These are phyloP conservation scores for Amaranthus palmeri DNA, from an alignment of 148 eudicot species.

Conservation along the genomic window DNA sequence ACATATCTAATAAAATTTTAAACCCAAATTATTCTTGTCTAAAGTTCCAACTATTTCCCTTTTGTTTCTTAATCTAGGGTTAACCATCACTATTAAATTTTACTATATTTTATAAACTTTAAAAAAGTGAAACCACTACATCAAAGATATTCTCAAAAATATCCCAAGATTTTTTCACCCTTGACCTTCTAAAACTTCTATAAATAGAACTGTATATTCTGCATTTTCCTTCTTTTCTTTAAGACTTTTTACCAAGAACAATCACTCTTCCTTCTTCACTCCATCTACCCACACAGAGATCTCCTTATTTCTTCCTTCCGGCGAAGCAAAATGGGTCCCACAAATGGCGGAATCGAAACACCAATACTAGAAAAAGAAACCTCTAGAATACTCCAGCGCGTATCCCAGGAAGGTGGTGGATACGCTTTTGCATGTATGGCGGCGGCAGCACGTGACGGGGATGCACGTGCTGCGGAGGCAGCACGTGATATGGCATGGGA, in stretches of 20 bases:
- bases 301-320: neutral
- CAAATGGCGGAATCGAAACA: slow-evolving; percentile 29
- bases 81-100: neutral
- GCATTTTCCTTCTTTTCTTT: no score
- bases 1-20: no score
- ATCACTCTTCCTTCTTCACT: neutral
- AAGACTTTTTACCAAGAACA: no score
- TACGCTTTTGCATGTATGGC: slow-evolving; percentile 63
- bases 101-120: neutral
- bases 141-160: slow-evolving; percentile 19
- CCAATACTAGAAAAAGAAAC: slow-evolving; percentile 42
- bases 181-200: neutral
- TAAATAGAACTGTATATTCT: neutral
- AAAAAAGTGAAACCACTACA: neutral
- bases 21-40: no score
- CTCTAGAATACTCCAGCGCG: slow-evolving; percentile 35
- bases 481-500: slow-evolving; percentile 99
- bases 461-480: slow-evolving; percentile 71
- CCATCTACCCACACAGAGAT: neutral
- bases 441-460: slow-evolving; percentile 36
- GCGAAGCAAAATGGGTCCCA: slow-evolving; percentile 7
- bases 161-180: slow-evolving; percentile 24
- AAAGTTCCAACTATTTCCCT: no score
- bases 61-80: no score
- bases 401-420: slow-evolving; percentile 80